Base-by-base conservation (phyloP, 306 rosid species). In the Sindora glabra region DNA sequence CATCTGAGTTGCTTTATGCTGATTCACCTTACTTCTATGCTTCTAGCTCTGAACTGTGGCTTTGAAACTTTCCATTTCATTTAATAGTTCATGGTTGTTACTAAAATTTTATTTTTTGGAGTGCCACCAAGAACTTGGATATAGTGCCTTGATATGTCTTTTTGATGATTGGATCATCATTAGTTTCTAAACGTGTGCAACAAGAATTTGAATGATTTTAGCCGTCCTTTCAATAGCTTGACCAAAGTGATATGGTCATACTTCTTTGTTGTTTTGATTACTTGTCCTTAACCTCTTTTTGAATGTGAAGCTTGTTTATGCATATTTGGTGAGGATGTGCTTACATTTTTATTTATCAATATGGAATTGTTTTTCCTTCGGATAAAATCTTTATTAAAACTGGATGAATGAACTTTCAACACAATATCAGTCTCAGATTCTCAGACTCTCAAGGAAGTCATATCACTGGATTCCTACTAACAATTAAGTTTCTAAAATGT, bases 1-100 rank as follows among this genome's bases (percentile, higher is more conserved):
- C 46, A 53, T 55, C 6, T n/a, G 44, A 34, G 16, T 52, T 26
- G 56, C 48, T 64, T 30, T 48, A 48, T 52, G 53, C 56, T n/a
- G n/a, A n/a, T n/a, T n/a, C n/a, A n/a, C n/a, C n/a, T n/a, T n/a
- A n/a, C n/a, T n/a, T n/a, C n/a, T n/a, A n/a, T n/a, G n/a, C n/a
- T n/a, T n/a, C n/a, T n/a, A n/a, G n/a, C n/a, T n/a, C n/a, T n/a
- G n/a, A n/a, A 25, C 18, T 26, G 2, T 18, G 18, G 40, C 29
- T 59, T 29, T 19, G 8, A 27, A 15, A 42, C 51, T 45, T 45
- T 2, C 37, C 16, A 7, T 45, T 29, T 13, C 12, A 29, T 18
- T 8, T 41, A 54, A 16, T 25, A 30, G 41, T 62, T 39, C 48
- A 45, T 42, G 26, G 23, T 15, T n/a, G 0, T 27, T 36, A 8